Evolutionary conservation across 352 stramenopile species (phyloP).

Genomic region (Pythium dissotocum): DNA sequence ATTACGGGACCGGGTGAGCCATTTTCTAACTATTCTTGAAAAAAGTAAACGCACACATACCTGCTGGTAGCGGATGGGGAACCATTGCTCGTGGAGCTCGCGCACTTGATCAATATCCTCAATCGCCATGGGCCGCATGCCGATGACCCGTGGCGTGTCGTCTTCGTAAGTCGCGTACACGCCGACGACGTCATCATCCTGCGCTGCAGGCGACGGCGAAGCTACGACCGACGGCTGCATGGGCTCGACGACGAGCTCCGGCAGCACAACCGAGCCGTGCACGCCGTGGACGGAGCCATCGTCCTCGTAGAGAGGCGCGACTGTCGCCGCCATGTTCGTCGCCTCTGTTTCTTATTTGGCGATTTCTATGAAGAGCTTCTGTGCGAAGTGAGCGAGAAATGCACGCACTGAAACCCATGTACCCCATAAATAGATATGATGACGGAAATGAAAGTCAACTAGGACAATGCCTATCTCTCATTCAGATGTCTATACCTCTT

Average conservation of each 20-base stretch:
- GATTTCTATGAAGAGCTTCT: slow-evolving; percentile 5
- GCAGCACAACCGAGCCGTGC: slow-evolving; percentile 1
- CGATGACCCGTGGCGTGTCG: slow-evolving; percentile 43
- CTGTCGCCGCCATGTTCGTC: slow-evolving; percentile 15
- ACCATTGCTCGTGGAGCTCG: slow-evolving; percentile 95
- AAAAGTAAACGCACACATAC: slow-evolving; percentile 16
- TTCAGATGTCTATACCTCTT: neutral
- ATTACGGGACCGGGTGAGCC: neutral
- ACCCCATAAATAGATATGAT: slow-evolving; percentile 4
- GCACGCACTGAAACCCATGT: slow-evolving; percentile 24
- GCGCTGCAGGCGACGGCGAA: neutral
- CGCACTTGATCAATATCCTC: slow-evolving; percentile 90
- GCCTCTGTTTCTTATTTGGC: neutral
- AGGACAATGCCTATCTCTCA: neutral
- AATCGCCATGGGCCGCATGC: slow-evolving; percentile 69
- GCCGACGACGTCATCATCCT: slow-evolving; percentile 12
- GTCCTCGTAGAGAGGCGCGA: slow-evolving; percentile 16
- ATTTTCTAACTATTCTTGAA: neutral
- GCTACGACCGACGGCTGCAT: slow-evolving; percentile 18
- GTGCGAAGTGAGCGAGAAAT: slow-evolving; percentile 22
- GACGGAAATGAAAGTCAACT: neutral
- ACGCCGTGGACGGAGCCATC: slow-evolving; percentile 2
- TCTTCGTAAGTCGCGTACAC: slow-evolving; percentile 11
- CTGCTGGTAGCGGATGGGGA: slow-evolving; percentile 96
- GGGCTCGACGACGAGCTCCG: slow-evolving; percentile 26